Base-by-base conservation (phyloP, 2,329 filamentous ascomycete species). In the Diaporthe aspalathi region DNA sequence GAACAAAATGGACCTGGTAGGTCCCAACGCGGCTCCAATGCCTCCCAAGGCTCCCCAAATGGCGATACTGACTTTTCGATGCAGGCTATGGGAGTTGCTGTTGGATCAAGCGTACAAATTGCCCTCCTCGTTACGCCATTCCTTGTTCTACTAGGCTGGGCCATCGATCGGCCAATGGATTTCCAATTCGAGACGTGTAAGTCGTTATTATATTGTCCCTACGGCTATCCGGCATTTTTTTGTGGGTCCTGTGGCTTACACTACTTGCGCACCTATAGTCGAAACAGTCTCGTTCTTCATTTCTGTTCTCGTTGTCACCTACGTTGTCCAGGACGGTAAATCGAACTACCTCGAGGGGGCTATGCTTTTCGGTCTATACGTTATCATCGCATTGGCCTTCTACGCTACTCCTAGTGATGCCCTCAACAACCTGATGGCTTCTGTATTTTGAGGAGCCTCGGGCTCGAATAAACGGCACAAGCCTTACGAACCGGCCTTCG, bases 271-370 rank as follows among this genome's bases (percentile, higher is more conserved):
- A 78, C 68, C 8, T 40, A 3, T 65, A 88, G 86, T 94, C 76
- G 91, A 94, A 83, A 94, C 92, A 0, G 90, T 94, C 50, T 89
- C 92, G 1, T 94, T 94, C 80, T 93, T 92, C 70, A 85, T 94
- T 67, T 92, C 91, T 12, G 91, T 93, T 2, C 81, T 94, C 52
- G 91, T 94, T 40, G 92, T 94, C 43, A 93, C 89, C 70, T 94
- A 90, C 81, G 92, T 88, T 3, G 91, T 95, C 53, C 91, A 93
- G 78, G 93, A 95, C 77, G 93, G 93, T 77, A 93, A 93, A 81
- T 93, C 91, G 17, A 96, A 95, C 81, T 95, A 95, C 76, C 88
- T 95, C 27, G 93, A 95, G 80, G 93, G 93, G 54, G 92, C 92
- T 60, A 92, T 95, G 89, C 79, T 86, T 65, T 80, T 86, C 70